Percentiles rank a stretch among this genome's conserved stretches.
These are phyloP conservation scores for Aegilops speltoides DNA, from an alignment of 176 grass and related monocot species.

Conservation along the genomic window DNA sequence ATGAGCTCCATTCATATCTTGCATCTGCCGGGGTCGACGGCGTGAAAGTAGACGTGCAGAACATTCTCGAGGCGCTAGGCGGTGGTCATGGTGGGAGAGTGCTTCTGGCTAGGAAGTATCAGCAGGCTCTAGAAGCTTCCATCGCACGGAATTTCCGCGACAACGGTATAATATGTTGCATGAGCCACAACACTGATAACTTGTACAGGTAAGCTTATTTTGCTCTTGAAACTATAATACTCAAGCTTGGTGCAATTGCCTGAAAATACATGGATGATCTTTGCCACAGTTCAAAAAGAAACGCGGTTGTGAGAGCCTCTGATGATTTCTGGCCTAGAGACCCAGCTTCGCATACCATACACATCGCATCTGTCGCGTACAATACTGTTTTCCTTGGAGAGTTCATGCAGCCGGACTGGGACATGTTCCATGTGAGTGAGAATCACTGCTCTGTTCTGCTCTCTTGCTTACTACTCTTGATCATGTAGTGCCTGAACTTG, in stretches of 20 bases:
- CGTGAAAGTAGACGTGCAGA: constrained; percentile 90
- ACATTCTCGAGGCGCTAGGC: constrained; percentile 82
- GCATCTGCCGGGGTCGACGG: constrained; percentile 69
- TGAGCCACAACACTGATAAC: constrained; percentile 90
- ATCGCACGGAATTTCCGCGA: constrained; percentile 65
- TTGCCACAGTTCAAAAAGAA: constrained; percentile 56
- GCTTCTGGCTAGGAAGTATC: constrained; percentile 72
- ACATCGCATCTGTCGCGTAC: constrained; percentile 76
- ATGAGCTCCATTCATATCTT: constrained; percentile 83
- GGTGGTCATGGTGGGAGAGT: constrained; percentile 74
- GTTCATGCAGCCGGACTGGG: constrained; percentile 88
- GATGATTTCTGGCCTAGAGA: constrained; percentile 92
- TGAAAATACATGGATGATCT: not conserved
- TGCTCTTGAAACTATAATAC: not conserved
- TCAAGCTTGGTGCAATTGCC: not conserved
- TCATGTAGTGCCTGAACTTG: not conserved
- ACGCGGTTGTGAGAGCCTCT: constrained; percentile 77
- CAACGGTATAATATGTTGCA: constrained; percentile 85
- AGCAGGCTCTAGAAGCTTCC: constrained; percentile 78
- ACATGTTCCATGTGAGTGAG: constrained; percentile 92
- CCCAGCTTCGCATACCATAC: constrained; percentile 75
- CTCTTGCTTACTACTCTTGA: not conserved
- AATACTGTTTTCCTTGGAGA: constrained; percentile 79
- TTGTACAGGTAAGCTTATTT: constrained; percentile 55
- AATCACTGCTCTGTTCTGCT: not conserved